Conservation (phyloP, 176 grass and related monocot species). For the Ampelocalamus luodianensis region DNA sequence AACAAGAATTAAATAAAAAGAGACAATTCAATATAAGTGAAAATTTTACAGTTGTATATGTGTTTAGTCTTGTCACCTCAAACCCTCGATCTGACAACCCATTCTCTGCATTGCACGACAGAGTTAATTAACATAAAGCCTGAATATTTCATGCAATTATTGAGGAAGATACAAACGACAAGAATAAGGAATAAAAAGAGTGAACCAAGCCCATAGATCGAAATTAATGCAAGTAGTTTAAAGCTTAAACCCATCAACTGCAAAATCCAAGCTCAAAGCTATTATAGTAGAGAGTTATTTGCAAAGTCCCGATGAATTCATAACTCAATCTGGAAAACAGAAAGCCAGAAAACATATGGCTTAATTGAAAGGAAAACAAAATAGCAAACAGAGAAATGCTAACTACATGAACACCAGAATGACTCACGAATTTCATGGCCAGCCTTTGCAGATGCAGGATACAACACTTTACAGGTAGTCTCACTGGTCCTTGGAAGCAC, state of each 20-base stretch:
- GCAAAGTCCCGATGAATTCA: neutral
- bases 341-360: neutral
- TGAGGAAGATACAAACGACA: slow-evolving; percentile 15
- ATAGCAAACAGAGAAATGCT: neutral
- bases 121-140: slow-evolving; percentile 26
- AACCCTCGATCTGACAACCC: slow-evolving; percentile 76
- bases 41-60: slow-evolving; percentile 68
- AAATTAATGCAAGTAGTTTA: neutral
- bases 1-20: neutral
- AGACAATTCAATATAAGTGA: neutral
- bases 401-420: slow-evolving; percentile 9
- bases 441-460: slow-evolving; percentile 96
- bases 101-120: slow-evolving; percentile 55
- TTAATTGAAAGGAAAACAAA: neutral
- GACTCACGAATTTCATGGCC: slow-evolving; percentile 84
- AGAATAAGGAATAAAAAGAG: neutral
- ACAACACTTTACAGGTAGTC: slow-evolving; percentile 67
- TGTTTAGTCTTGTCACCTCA: slow-evolving; percentile 84
- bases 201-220: neutral
- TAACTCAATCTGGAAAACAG: neutral
- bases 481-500: slow-evolving; percentile 69
- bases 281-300: neutral
- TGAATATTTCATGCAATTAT: neutral
- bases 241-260: neutral
- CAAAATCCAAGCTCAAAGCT: neutral